Evolutionary conservation across 495 filamentous ascomycete genomes (phyloP).

Genomic region (Talaromyces stipitatus): DNA sequence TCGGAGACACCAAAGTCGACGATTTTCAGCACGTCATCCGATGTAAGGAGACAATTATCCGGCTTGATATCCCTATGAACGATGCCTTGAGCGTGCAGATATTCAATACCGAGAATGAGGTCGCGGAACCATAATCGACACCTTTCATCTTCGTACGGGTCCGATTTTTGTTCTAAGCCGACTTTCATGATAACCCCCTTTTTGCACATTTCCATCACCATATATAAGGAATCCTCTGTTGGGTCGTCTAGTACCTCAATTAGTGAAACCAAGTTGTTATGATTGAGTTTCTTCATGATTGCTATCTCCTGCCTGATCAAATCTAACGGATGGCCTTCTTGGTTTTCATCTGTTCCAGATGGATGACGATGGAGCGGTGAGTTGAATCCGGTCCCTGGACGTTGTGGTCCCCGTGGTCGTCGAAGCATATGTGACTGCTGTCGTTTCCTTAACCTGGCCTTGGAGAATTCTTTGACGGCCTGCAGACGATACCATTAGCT

Average conservation of each 20-base stretch:
- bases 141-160: conserved; percentile 75
- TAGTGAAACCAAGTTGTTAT: conserved; percentile 84
- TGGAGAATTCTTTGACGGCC: conserved; percentile 98
- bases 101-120: conserved; percentile 92
- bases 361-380: conserved; percentile 51
- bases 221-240: conserved; percentile 90
- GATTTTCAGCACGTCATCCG: conserved; percentile 88
- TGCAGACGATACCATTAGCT: conserved; percentile 20
- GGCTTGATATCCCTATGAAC: conserved; percentile 98
- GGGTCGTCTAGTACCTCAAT: conserved; percentile 95
- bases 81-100: conserved; percentile 90
- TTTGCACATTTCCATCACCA: conserved; percentile 98
- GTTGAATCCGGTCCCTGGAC: conserved; percentile 54
- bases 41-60: conserved; percentile 86
- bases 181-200: conserved; percentile 98
- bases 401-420: conserved; percentile 47
- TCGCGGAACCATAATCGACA: conserved; percentile 93
- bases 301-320: conserved; percentile 95
- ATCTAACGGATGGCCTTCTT: conserved; percentile 70
- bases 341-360: conserved; percentile 41
- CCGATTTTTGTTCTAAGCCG: conserved; percentile 71
- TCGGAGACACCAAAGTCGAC: conserved; percentile 98
- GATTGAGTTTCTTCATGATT: conserved; percentile 98
- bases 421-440: conserved; percentile 88
- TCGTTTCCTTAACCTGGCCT: conserved; percentile 82